A percentile compares a stretch with the other conserved stretches of the same genome.
These are phyloP conservation scores for Graphiopsis chlorocephala DNA, from an alignment of 2,329 filamentous ascomycete species.

Conservation along the genomic window DNA sequence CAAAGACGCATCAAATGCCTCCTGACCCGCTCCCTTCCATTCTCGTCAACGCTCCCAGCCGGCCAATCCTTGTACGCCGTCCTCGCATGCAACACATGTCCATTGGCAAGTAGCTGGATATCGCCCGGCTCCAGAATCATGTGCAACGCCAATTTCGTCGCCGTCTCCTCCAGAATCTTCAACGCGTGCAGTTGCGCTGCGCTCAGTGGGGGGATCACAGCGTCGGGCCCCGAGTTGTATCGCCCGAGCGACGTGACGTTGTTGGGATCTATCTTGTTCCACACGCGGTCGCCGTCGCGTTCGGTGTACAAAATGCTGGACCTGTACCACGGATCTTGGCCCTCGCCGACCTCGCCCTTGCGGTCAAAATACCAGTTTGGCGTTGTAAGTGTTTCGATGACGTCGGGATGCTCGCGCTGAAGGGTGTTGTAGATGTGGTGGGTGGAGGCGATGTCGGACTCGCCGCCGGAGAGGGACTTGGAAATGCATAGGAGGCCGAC, in stretches of 20 bases:
- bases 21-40: slow-evolving; percentile 55
- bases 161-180: slow-evolving; percentile 68
- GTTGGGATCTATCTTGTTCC: slow-evolving; percentile 86
- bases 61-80: slow-evolving; percentile 72
- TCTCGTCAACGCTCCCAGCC: slow-evolving; percentile 36
- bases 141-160: slow-evolving; percentile 67
- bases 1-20: slow-evolving; percentile 78
- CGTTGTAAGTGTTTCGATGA: slow-evolving; percentile 67
- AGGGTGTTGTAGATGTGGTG: slow-evolving; percentile 79
- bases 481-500: slow-evolving; percentile 79
- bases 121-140: slow-evolving; percentile 85
- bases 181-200: slow-evolving; percentile 65
- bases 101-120: slow-evolving; percentile 78
- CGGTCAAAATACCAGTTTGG: slow-evolving; percentile 89
- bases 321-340: slow-evolving; percentile 70
- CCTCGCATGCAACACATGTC: slow-evolving; percentile 73
- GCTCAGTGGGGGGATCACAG: slow-evolving; percentile 68
- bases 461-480: slow-evolving; percentile 72
- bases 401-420: slow-evolving; percentile 69
- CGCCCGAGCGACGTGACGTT: slow-evolving; percentile 71
- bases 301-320: slow-evolving; percentile 74
- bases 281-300: slow-evolving; percentile 63
- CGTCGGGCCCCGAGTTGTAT: slow-evolving; percentile 65
- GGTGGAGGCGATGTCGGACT: slow-evolving; percentile 73
- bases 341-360: slow-evolving; percentile 73